Evolutionary conservation across 495 filamentous ascomycete species (phyloP).

Genomic region (Corynascus novoguineensis): DNA sequence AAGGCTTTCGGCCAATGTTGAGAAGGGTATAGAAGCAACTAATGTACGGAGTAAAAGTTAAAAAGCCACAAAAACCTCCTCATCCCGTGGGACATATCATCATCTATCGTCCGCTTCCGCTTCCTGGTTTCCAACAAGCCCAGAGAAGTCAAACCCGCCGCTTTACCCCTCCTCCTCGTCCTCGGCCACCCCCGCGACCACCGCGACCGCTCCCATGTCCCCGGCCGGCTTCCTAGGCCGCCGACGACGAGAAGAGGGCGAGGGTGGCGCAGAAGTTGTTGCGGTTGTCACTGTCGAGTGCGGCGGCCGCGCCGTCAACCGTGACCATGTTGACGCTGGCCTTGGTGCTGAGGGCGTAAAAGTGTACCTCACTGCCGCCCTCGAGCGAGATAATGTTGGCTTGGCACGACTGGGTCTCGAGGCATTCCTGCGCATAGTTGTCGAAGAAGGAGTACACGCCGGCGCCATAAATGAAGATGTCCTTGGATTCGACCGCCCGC

Average conservation of each 20-base stretch:
- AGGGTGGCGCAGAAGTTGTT: constrained; percentile 75
- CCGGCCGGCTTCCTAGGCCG: background rate
- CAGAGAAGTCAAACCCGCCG: background rate
- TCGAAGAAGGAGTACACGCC: constrained; percentile 85
- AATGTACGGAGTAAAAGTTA: background rate
- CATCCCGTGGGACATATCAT: constrained; percentile 1
- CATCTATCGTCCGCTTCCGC: background rate
- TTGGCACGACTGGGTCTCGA: constrained; percentile 73
- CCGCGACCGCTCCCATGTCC: background rate
- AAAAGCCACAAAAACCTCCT: background rate
- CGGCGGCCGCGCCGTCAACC: constrained; percentile 48
- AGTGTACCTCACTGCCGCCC: constrained; percentile 53
- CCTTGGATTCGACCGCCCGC: constrained; percentile 62
- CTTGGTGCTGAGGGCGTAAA: constrained; percentile 83
- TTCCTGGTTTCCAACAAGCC: background rate
- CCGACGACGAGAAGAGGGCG: constrained; percentile 47
- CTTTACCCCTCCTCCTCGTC: background rate
- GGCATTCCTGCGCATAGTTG: constrained; percentile 75
- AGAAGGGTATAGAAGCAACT: constrained; percentile 2
- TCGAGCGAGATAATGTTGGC: constrained; percentile 82
- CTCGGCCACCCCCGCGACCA: background rate
- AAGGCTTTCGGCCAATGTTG: background rate
- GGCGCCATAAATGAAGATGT: constrained; percentile 69
- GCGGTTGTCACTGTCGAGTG: constrained; percentile 58
- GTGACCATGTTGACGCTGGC: constrained; percentile 83